A percentile compares a stretch with the other conserved stretches of the same genome.
Evolutionary conservation across 2,329 filamentous ascomycete genomes (phyloP).

Genomic region (Alternaria arbusti): DNA sequence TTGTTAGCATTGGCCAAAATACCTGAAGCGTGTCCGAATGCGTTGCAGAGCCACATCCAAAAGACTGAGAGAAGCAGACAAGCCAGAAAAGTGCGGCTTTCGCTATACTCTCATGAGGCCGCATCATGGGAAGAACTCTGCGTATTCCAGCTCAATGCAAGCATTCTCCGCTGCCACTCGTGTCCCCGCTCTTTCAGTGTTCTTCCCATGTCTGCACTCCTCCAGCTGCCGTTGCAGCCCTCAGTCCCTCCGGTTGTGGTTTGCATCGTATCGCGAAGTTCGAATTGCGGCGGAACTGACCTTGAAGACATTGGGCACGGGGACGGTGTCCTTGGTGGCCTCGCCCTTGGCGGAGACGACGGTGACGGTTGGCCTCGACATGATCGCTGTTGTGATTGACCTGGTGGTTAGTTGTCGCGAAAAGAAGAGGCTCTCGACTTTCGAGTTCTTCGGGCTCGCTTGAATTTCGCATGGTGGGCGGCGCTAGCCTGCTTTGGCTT

Average conservation of each 20-base stretch:
- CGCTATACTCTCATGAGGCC: neutral
- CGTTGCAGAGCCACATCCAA: neutral
- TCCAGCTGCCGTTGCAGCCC: conserved; percentile 12
- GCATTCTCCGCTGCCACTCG: neutral
- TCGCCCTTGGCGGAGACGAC: conserved; percentile 96
- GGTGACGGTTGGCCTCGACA: conserved; percentile 95
- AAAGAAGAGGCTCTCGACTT: conserved; percentile 11
- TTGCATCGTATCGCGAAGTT: conserved; percentile 17
- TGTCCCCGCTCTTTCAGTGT: neutral
- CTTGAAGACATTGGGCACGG: conserved; percentile 96
- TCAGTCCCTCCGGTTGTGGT: neutral
- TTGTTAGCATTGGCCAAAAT: conserved; percentile 13
- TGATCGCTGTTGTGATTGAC: conserved; percentile 48
- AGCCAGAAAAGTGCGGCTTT: conserved; percentile 1
- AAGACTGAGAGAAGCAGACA: conserved; percentile 4
- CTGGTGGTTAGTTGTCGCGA: conserved; percentile 39
- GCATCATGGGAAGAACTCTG: conserved; percentile 4
- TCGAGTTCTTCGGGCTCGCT: conserved; percentile 7
- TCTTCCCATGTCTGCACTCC: conserved; percentile 16
- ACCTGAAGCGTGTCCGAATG: neutral
- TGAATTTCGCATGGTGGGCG: neutral
- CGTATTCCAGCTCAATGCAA: neutral
- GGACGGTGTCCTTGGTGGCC: conserved; percentile 85
- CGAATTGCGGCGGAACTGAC: conserved; percentile 33
- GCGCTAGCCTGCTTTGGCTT: neutral